These are phyloP conservation scores for Pyricularia grisea DNA, from an alignment of 2,329 filamentous ascomycete genomes.

Conservation along the genomic window DNA sequence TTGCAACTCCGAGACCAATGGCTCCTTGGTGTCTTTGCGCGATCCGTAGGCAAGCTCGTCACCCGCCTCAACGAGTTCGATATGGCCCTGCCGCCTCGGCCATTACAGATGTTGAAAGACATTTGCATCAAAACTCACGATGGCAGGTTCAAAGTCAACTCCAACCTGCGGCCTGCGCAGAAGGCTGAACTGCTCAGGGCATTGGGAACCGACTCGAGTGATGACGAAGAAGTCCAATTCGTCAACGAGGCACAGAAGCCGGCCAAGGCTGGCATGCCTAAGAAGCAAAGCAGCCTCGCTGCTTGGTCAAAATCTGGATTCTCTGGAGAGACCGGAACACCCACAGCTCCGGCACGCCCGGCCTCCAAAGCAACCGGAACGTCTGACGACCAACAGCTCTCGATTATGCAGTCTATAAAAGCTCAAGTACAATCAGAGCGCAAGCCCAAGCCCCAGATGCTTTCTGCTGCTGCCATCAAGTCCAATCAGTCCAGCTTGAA, in stretches of 20 bases:
- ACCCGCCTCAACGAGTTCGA: constrained; percentile 68
- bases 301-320: constrained; percentile 46
- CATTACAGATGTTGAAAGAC: constrained; percentile 25
- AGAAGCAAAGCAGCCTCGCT: constrained; percentile 50
- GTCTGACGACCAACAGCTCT: background rate
- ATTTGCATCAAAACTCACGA: constrained; percentile 47
- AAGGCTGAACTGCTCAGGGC: constrained; percentile 70
- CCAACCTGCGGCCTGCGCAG: constrained; percentile 73
- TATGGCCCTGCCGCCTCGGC: constrained; percentile 56
- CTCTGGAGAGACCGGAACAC: background rate
- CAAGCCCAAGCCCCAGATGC: constrained; percentile 16
- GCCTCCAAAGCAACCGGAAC: background rate
- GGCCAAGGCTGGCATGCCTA: background rate
- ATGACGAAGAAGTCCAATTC: constrained; percentile 25
- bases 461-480: constrained; percentile 1
- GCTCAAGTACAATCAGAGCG: constrained; percentile 27
- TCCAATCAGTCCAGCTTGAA: constrained; percentile 46
- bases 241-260: background rate
- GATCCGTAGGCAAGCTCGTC: constrained; percentile 76
- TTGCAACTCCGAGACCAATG: constrained; percentile 82
- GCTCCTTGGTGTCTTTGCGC: constrained; percentile 72
- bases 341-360: background rate
- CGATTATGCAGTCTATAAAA: constrained; percentile 3
- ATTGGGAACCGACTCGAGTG: constrained; percentile 48
- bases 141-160: constrained; percentile 53